Base-by-base conservation (phyloP, 306 rosid species). In the Trifolium subterraneum region DNA sequence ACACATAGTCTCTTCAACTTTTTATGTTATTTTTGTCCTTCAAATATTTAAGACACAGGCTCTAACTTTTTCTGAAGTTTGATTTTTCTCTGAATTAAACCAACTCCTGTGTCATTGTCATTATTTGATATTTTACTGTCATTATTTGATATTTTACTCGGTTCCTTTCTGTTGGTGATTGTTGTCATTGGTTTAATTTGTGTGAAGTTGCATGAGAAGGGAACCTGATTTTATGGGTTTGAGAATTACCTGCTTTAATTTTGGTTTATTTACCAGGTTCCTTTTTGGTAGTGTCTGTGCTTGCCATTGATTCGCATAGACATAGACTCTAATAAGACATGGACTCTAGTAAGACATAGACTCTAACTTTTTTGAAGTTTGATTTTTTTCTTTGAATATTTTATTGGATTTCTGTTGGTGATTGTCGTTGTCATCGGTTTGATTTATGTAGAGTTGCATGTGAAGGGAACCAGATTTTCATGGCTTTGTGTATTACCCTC, bases 191-290 rank as follows among this genome's bases (percentile, higher is more conserved):
- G 27, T 64, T 64, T 44, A 33, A 12, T 71, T 72, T 33, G 0
- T 45, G 14, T 65, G 45, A 18, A 72, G 41, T 79, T 45, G 64
- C 45, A 42, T 72, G 61, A 20, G 29, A 54, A 54, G 61, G 61
- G 61, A 54, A 54, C 61, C 44, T 20, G 11, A 39, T 33, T 54
- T 51, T 38, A 3, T 42, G 48, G 48, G 38, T 45, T 60, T 54
- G 31, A 54, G 23, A 48, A 27, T 14, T 52, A 13, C 33, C 6
- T 23, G 22, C 44, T 18, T 9, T 51, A 50, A 9, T 35, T 6
- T 36, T 48, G 22, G 31, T 22, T 56, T 56, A 56, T 23, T 48
- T 54, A 56, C 35, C 0, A 22, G n/a, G n/a, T 5, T 56, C 35
- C 35, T 11, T 1, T 56, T 56, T 56, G 33, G 35, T 56, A 10